Base-by-base conservation (phyloP, 2,329 filamentous ascomycete species). In the Fusarium sp. region DNA sequence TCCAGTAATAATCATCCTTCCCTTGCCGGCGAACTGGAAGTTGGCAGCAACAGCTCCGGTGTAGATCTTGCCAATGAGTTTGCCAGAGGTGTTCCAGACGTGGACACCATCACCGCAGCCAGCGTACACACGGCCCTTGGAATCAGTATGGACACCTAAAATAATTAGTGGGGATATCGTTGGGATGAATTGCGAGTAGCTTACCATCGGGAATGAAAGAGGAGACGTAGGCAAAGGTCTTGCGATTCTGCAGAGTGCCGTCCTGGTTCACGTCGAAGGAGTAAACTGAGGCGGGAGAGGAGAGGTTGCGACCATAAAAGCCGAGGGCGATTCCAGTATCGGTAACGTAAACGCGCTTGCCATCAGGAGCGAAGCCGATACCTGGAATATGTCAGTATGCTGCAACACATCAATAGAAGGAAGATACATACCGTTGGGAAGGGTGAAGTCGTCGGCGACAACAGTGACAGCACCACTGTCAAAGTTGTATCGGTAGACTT, bases 401-500 rank as follows among this genome's bases (percentile, higher is more conserved):
- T 4, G 0, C 1, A 3, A 2, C 5, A 1, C 14, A 1, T 3
- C 4, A 14, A 19, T 1, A 0, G 0, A 2, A 9, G 2, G 2
- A 0, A 1, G 2, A n/a, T 65, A 30, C 66, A 32, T 68, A 80
- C 80, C 87, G 61, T 90, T 90, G 0, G 85, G 85, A 40, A 83
- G 78, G 0, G 73, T 79, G 56, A 90, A 86, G 1, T 82, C 86
- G 67, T 89, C 87, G 0, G 87, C 87, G 4, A 87, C 86, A 0
- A 84, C 83, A 3, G 82, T 81, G 2, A 89, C 75, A 1, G 84
- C 82, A 0, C 84, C 84, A 0, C 83, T 87, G 1, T 62, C 68
- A 3, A 83, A 81, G 46, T 86, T 82, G 51, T 84, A 84, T 6
- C 86, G 82, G 72, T 89, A 90, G 1, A 89, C 85, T 71, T 90